Base-by-base conservation (phyloP, 106 monocot species). In the Allium cepa region DNA sequence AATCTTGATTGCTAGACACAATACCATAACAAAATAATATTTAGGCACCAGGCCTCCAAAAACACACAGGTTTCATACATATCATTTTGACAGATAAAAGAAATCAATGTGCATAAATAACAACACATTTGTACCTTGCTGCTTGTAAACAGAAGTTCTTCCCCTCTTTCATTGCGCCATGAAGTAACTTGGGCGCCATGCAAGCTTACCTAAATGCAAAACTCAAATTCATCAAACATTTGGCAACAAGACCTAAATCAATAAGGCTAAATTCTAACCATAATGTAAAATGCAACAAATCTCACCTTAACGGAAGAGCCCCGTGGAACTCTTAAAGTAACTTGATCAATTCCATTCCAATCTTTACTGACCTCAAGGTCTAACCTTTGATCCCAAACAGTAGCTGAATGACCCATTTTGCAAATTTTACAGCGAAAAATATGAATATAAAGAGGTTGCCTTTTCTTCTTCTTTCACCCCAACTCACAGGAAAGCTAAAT, bases 111-210 rank as follows among this genome's bases (percentile, higher is more conserved):
- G 36, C 36, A 36, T 36, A 36, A 36, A 36, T 36, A 36, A 36
- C 36, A 36, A 36, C 36, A 36, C 1, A 5, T 36, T 36, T 9
- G 7, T 47, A 94, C 94, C 90, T 94, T 94, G 52, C 84, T 81
- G 57, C 90, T 94, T 26, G 90, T 94, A 77, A 94, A 94, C 64
- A 94, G 64, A 11, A 85, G 90, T 63, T 94, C 94, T 79, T 94
- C 90, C 48, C 87, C 90, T 48, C 79, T 73, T 10, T 83, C 87
- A 71, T 90, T 94, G 77, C 78, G 87, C 94, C 94, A 94, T 26
- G 94, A 94, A 56, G 80, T 73, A 22, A 94, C 90, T 64, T 94
- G 94, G 7, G 90, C 90, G 15, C 94, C 94, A 72, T 85, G 87
- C 79, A 90, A 77, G 63, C 94, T 94, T 66, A 90, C 74, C 94